A percentile compares a stretch with the other conserved stretches of the same genome.
phyloP scores from a whole-genome alignment of 768 basidiomycete genomes.

The Lentinula boryana region DNA sequence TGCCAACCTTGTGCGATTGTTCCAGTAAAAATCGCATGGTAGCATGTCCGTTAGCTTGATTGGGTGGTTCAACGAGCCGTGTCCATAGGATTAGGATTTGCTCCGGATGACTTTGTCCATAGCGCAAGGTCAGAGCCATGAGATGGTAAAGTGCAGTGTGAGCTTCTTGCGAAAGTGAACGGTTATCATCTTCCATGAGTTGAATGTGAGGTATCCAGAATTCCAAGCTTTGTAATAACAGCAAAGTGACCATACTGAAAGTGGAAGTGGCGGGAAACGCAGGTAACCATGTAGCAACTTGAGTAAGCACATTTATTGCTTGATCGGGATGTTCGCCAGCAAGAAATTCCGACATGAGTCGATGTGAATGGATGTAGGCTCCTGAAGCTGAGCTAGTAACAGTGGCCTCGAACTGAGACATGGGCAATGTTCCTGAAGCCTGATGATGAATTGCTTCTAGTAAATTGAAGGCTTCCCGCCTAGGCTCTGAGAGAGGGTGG shows the following conservation, averaged over 20 bases:
- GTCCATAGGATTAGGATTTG: slow-evolving; percentile 79
- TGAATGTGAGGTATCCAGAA: slow-evolving; percentile 79
- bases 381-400: slow-evolving; percentile 67
- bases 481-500: slow-evolving; percentile 56
- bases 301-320: slow-evolving; percentile 57
- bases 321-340: slow-evolving; percentile 71
- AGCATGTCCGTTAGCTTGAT: slow-evolving; percentile 71
- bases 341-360: slow-evolving; percentile 68
- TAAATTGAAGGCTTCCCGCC: slow-evolving; percentile 73
- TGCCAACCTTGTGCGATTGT: slow-evolving; percentile 82
- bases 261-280: slow-evolving; percentile 47
- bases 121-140: slow-evolving; percentile 76
- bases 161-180: slow-evolving; percentile 51
- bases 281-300: slow-evolving; percentile 70
- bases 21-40: slow-evolving; percentile 80
- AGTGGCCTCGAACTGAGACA: slow-evolving; percentile 70
- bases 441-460: slow-evolving; percentile 69
- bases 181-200: slow-evolving; percentile 55
- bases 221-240: slow-evolving; percentile 75
- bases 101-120: slow-evolving; percentile 67
- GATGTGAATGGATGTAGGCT: slow-evolving; percentile 78
- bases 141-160: slow-evolving; percentile 70
- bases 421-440: slow-evolving; percentile 56
- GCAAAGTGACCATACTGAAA: slow-evolving; percentile 39
- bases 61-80: slow-evolving; percentile 65